Base-by-base conservation (phyloP, 2,329 filamentous ascomycete species). In the Neopestalotiopsis clavispora region DNA sequence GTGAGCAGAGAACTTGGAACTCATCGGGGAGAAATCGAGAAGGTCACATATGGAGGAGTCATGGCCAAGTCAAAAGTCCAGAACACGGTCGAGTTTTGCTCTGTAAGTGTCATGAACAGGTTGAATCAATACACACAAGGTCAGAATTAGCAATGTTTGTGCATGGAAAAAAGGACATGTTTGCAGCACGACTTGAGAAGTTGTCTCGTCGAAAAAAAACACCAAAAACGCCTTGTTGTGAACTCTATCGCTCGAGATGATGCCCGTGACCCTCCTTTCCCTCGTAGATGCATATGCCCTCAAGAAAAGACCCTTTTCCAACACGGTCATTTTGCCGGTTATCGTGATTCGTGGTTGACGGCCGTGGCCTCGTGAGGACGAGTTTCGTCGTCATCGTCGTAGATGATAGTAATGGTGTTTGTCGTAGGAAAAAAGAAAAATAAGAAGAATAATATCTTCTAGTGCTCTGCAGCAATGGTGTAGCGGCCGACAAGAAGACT, bases 401-500 rank as follows among this genome's bases (percentile, higher is more conserved):
- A 49, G 20, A 28, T 66, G 7, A 28, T 66, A 9, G 32, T 20
- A 42, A 20, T 57, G 23, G 23, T 49, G n/a, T 13, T 49, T 57
- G 17, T 32, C 14, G 17, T 56, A 49, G 9, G 23, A 13, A 28
- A 12, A 40, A n/a, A 13, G 40, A 20, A 34, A 14, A 57, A 10
- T 17, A 32, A 17, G 45, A 14, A 9, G 34, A 38, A 52, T 52
- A 20, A 12, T 20, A 23, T 20, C 2, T 17, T 30, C 71, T 76
- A 85, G 76, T 90, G 87, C 67, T 88, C 87, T 14, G 81, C 79
- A 28, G 81, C 73, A 59, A 83, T 77, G 34, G 83, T 84, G 74
- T 90, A 96, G 72, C 94, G 88, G 38, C 94, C 94, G 70, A 96
- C 87, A 0, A 89, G 87, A 58, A 98, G 81, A 78, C 96, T 96